phyloP scores from a whole-genome alignment of 768 basidiomycete species.

The Trametes cingulata region DNA sequence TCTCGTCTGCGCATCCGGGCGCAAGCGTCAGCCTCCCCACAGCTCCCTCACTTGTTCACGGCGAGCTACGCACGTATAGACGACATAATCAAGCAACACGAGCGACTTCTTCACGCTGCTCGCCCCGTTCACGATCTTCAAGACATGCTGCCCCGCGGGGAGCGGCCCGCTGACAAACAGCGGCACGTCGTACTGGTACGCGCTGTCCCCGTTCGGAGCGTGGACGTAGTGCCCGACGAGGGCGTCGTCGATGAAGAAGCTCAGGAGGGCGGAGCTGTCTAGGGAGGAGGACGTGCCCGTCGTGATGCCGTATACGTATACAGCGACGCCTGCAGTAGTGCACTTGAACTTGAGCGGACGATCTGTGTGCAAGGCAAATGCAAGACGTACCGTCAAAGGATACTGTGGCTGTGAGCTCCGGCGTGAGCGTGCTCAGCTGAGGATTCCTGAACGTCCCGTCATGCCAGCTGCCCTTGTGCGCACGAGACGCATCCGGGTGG shows the following conservation, averaged over 20 bases:
- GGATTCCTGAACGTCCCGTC: slow-evolving; percentile 11
- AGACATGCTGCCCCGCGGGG: slow-evolving; percentile 30
- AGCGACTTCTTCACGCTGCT: slow-evolving; percentile 31
- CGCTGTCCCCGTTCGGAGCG: slow-evolving; percentile 21
- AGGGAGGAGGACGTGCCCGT: slow-evolving; percentile 27
- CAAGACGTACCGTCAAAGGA: slow-evolving; percentile 37
- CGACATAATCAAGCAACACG: slow-evolving; percentile 40
- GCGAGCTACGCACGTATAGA: slow-evolving; percentile 38
- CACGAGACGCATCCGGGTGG: neutral
- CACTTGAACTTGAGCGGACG: neutral
- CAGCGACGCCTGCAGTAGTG: slow-evolving; percentile 36
- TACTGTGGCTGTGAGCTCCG: slow-evolving; percentile 29
- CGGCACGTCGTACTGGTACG: slow-evolving; percentile 36
- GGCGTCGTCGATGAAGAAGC: slow-evolving; percentile 39
- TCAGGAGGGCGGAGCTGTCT: slow-evolving; percentile 35
- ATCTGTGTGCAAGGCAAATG: neutral
- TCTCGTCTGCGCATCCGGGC: too few species aligned
- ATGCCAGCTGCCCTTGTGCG: slow-evolving; percentile 19
- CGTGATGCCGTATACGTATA: slow-evolving; percentile 44
- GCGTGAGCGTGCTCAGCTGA: slow-evolving; percentile 10
- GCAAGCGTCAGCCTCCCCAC: too few species aligned
- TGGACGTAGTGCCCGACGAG: slow-evolving; percentile 31
- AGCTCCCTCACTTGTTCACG: too few species aligned
- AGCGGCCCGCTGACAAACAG: slow-evolving; percentile 36
- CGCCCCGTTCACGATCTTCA: slow-evolving; percentile 38